Conservation (phyloP, 2,329 filamentous ascomycete genomes). For the Penicillium sp. region DNA sequence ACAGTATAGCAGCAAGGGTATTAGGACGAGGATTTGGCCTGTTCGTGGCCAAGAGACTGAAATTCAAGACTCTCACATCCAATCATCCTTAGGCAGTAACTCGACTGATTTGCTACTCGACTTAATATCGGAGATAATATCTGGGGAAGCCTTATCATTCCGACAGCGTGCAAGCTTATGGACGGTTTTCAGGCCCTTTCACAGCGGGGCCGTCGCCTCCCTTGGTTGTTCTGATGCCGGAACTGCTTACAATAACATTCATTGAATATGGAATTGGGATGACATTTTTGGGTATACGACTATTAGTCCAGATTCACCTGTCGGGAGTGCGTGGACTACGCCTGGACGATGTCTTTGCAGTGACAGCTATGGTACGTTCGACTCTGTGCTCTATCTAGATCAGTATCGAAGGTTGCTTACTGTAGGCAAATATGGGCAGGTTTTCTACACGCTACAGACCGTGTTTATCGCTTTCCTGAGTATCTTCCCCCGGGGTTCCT, state of each 20-base stretch:
- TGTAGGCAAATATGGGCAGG: slow-evolving; percentile 4
- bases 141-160: too few species aligned
- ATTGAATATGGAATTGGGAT: slow-evolving; percentile 23
- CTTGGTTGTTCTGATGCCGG: too few species aligned
- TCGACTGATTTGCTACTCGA: too few species aligned
- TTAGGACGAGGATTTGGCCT: too few species aligned
- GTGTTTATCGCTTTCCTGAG: slow-evolving; percentile 13
- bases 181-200: too few species aligned
- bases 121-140: too few species aligned
- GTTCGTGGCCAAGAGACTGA: too few species aligned
- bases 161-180: too few species aligned
- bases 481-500: neutral
- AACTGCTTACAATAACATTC: slow-evolving; percentile 15
- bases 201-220: too few species aligned
- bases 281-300: slow-evolving; percentile 11
- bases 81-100: too few species aligned
- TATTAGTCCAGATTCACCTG: slow-evolving; percentile 10
- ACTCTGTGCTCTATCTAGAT: neutral
- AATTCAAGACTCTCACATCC: too few species aligned
- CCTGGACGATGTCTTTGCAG: slow-evolving; percentile 19
- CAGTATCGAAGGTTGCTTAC: neutral
- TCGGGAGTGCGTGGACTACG: slow-evolving; percentile 13
- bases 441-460: slow-evolving; percentile 17
- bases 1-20: too few species aligned
- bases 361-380: slow-evolving; percentile 19